Percentiles rank a stretch among this genome's conserved stretches.
Evolutionary conservation across 768 basidiomycete genomes (phyloP).

Genomic region (Russula lepida): DNA sequence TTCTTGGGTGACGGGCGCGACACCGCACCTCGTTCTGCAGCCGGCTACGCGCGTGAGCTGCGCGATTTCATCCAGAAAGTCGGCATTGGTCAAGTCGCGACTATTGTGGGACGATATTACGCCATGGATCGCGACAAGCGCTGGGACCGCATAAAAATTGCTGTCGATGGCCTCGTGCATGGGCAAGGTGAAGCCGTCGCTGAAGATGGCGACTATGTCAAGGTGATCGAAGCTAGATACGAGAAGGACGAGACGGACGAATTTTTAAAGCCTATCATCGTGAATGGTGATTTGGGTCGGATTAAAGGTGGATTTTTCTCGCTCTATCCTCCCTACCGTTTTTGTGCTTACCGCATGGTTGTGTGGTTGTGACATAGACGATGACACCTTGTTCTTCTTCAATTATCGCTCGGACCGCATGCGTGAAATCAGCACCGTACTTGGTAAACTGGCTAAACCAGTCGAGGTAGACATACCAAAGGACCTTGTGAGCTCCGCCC

Average conservation of each 20-base stretch:
- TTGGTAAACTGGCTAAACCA: slow-evolving; percentile 77
- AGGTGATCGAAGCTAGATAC: slow-evolving; percentile 66
- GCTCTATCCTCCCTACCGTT: too few species aligned
- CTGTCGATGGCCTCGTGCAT: slow-evolving; percentile 73
- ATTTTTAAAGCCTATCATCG: slow-evolving; percentile 91
- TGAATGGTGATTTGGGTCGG: slow-evolving; percentile 67
- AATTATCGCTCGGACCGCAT: slow-evolving; percentile 97
- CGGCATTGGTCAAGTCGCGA: slow-evolving; percentile 72
- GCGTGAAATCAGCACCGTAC: slow-evolving; percentile 79
- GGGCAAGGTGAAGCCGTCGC: slow-evolving; percentile 46
- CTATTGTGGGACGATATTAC: slow-evolving; percentile 86
- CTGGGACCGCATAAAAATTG: slow-evolving; percentile 90
- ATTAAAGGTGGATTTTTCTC: slow-evolving; percentile 54
- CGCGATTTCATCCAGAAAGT: slow-evolving; percentile 71
- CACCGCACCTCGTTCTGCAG: slow-evolving; percentile 80
- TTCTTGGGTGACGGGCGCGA: slow-evolving; percentile 95
- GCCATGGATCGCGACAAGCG: slow-evolving; percentile 97
- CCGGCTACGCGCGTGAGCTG: slow-evolving; percentile 69
- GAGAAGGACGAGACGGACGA: slow-evolving; percentile 85
- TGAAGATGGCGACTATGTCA: slow-evolving; percentile 49
- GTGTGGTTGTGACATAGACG: slow-evolving; percentile 48
- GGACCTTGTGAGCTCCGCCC: slow-evolving; percentile 51
- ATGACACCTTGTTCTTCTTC: slow-evolving; percentile 90
- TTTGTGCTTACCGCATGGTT: neutral
- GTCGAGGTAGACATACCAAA: slow-evolving; percentile 77